A percentile compares a stretch with the other conserved stretches of the same genome.
Conservation (phyloP, 176 grass and related monocot species). For the Raddia distichophylla region DNA sequence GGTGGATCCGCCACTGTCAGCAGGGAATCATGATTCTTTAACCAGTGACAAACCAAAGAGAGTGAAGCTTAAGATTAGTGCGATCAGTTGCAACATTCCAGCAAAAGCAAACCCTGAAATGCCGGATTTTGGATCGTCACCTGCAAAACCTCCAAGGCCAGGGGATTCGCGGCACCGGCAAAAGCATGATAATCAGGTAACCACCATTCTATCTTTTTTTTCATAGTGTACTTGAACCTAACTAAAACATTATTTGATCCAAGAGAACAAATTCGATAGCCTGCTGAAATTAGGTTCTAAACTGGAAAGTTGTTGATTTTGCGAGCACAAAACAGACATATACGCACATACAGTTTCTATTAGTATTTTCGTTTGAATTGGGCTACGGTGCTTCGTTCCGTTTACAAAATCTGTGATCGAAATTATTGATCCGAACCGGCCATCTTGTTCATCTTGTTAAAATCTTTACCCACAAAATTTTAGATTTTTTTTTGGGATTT, state of each 20-base stretch:
- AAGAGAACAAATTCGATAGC: slow-evolving; percentile 3
- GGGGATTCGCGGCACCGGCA: slow-evolving; percentile 46
- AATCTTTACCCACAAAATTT: no score
- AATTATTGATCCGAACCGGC: no score
- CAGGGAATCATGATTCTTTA: slow-evolving; percentile 12
- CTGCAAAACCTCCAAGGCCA: slow-evolving; percentile 42
- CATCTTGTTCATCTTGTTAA: no score
- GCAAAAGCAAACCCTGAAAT: slow-evolving; percentile 39
- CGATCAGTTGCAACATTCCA: slow-evolving; percentile 44
- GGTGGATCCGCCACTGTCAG: background rate
- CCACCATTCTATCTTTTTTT: background rate
- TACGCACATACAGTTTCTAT: slow-evolving; percentile 8
- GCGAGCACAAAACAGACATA: background rate
- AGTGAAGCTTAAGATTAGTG: slow-evolving; percentile 76
- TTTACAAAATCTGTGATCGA: no score
- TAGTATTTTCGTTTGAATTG: no score
- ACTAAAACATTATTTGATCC: background rate
- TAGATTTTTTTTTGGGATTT: no score
- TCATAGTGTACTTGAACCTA: background rate
- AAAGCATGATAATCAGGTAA: slow-evolving; percentile 49
- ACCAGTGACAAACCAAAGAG: slow-evolving; percentile 53
- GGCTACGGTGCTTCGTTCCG: no score
- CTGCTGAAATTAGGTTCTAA: background rate
- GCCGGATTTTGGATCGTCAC: slow-evolving; percentile 33
- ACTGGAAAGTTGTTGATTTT: slow-evolving; percentile 16